Evolutionary conservation across 2,329 filamentous ascomycete species (phyloP).

Genomic region (Ceratocystis smalleyi): DNA sequence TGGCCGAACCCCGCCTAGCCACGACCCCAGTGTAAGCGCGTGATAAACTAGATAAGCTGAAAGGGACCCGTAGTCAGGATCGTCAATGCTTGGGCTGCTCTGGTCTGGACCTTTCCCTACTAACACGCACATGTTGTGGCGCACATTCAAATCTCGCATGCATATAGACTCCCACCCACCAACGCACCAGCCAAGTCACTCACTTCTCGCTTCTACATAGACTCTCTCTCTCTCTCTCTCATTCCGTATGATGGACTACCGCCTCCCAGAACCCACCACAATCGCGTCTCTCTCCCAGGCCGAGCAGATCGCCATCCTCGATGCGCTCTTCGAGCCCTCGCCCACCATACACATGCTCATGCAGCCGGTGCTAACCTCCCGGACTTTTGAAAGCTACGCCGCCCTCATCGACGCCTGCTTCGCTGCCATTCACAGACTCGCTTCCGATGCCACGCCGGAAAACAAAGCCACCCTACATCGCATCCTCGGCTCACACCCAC

Average conservation of each 20-base stretch:
- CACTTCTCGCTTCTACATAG: background rate
- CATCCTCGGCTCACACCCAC: conserved; percentile 68
- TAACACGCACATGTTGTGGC: background rate
- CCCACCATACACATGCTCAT: conserved; percentile 56
- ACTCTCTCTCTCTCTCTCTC: background rate
- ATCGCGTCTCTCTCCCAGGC: conserved; percentile 41
- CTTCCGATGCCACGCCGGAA: conserved; percentile 37
- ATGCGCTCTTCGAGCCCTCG: conserved; percentile 75
- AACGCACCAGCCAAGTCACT: background rate
- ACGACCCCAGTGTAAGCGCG: background rate
- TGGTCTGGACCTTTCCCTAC: background rate
- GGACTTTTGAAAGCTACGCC: conserved; percentile 48
- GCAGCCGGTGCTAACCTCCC: conserved; percentile 44
- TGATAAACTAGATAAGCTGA: background rate
- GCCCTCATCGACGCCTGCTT: conserved; percentile 54
- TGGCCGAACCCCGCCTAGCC: conserved; percentile 1
- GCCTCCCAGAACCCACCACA: conserved; percentile 26
- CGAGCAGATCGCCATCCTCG: conserved; percentile 44
- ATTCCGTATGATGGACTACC: background rate
- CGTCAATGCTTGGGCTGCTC: too few species aligned
- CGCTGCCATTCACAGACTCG: conserved; percentile 34
- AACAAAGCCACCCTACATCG: conserved; percentile 41
- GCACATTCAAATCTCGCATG: too few species aligned
- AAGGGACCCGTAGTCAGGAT: too few species aligned
- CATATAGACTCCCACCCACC: background rate